phyloP scores from a whole-genome alignment of 768 basidiomycete genomes.

The Hirschioporus abietinus region DNA sequence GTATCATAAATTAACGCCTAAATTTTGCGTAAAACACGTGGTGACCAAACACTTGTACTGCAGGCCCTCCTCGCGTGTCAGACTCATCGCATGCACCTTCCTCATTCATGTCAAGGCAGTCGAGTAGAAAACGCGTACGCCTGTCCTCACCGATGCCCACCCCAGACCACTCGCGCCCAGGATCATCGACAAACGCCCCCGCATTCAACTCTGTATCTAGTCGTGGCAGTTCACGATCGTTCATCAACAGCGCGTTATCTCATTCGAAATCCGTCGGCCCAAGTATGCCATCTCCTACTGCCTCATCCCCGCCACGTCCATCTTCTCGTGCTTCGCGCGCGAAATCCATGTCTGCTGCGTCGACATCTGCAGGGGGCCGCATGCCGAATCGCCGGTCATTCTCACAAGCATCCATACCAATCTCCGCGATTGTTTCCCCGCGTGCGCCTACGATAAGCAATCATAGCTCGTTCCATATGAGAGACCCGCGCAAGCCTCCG shows the following conservation, averaged over 20 bases:
- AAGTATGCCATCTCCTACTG: constrained; percentile 1
- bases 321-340: constrained; percentile 5
- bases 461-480: constrained; percentile 69
- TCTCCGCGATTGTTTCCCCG: constrained; percentile 72
- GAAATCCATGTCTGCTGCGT: constrained; percentile 8
- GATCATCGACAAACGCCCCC: constrained; percentile 30
- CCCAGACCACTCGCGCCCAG: constrained; percentile 32
- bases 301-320: constrained; percentile 6
- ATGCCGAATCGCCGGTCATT: constrained; percentile 28
- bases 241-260: constrained; percentile 22
- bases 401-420: constrained; percentile 71
- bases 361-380: not conserved
- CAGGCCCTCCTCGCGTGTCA: constrained; percentile 24
- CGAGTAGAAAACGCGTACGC: constrained; percentile 56
- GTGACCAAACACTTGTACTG: constrained; percentile 18
- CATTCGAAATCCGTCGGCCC: not conserved
- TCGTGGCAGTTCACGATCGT: constrained; percentile 29
- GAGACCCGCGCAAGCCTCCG: constrained; percentile 66
- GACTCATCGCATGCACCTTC: constrained; percentile 59
- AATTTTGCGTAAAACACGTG: constrained; percentile 13
- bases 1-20: constrained; percentile 23
- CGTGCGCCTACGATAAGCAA: constrained; percentile 67
- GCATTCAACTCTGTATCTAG: constrained; percentile 40
- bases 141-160: constrained; percentile 39
- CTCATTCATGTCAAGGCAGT: constrained; percentile 41